Evolutionary conservation across 805 yeast genomes (phyloP).

Genomic region (Yamadazyma sp.): DNA sequence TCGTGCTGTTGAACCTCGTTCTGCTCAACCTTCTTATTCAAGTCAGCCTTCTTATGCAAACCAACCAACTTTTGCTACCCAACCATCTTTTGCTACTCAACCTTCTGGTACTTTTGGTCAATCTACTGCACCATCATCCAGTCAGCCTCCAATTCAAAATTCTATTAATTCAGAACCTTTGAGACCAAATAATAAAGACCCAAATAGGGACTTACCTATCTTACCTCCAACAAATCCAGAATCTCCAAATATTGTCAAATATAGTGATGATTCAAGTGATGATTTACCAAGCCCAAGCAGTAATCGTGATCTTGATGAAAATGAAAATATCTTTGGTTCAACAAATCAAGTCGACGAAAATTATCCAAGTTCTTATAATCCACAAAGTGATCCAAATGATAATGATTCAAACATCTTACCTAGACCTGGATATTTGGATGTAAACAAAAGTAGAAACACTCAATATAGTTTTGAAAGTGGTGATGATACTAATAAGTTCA

Average conservation of each 20-base stretch:
- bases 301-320: constrained; percentile 16
- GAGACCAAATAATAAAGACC: background rate
- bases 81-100: background rate
- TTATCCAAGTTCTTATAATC: too few relatives aligned
- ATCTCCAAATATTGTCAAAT: constrained; percentile 34
- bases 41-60: background rate
- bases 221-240: constrained; percentile 5
- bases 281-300: constrained; percentile 5
- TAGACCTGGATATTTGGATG: constrained; percentile 11
- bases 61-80: background rate
- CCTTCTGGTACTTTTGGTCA: background rate
- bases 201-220: constrained; percentile 11
- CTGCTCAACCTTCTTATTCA: too few relatives aligned
- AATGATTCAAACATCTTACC: too few relatives aligned
- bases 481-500: constrained; percentile 32
- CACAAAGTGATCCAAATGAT: too few relatives aligned
- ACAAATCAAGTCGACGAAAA: too few relatives aligned
- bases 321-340: constrained; percentile 31
- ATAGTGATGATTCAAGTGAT: constrained; percentile 19
- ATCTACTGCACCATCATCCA: background rate
- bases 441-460: constrained; percentile 13
- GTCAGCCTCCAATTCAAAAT: too few relatives aligned
- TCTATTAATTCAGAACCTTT: background rate
- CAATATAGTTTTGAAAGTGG: constrained; percentile 40
- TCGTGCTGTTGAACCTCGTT: background rate